Percentiles rank a stretch among this genome's conserved stretches.
These are phyloP conservation scores for Paecilomyces sp. DNA, from an alignment of 2,329 filamentous ascomycete species.

Conservation along the genomic window DNA sequence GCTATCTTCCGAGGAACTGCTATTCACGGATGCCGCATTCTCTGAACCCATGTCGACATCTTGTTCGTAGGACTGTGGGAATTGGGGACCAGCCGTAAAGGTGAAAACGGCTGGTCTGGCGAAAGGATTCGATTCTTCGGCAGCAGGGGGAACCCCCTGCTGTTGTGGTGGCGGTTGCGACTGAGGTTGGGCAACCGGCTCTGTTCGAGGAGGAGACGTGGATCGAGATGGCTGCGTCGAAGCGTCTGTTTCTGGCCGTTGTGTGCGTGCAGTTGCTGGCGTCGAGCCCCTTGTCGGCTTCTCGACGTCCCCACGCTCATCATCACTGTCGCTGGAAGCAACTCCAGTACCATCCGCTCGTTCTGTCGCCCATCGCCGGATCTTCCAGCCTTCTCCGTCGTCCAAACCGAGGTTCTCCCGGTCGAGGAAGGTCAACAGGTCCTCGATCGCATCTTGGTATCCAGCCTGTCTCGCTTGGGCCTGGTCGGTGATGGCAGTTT, in stretches of 20 bases:
- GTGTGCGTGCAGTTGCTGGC: constrained; percentile 26
- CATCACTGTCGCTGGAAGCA: constrained; percentile 36
- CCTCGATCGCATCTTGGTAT: constrained; percentile 90
- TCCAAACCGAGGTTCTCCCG: constrained; percentile 69
- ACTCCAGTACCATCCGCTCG: constrained; percentile 36
- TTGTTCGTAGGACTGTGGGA: constrained; percentile 27
- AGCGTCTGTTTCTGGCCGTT: constrained; percentile 18
- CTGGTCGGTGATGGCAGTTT: constrained; percentile 74
- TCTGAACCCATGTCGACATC: constrained; percentile 41
- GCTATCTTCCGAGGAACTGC: constrained; percentile 19
- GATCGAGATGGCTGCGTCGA: constrained; percentile 21
- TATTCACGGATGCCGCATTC: constrained; percentile 11
- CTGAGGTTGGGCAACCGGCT: constrained; percentile 15
- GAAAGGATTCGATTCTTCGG: constrained; percentile 16
- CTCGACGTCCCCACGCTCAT: constrained; percentile 32
- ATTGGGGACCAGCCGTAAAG: constrained; percentile 36
- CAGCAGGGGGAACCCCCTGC: constrained; percentile 2
- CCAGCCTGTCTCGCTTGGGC: constrained; percentile 69
- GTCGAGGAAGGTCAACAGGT: constrained; percentile 79
- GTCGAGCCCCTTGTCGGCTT: constrained; percentile 32
- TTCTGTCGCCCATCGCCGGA: constrained; percentile 54
- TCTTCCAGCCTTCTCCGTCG: constrained; percentile 68
- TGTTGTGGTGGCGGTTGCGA: constrained; percentile 11
- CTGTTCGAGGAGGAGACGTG: constrained; percentile 19
- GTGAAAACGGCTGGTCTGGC: constrained; percentile 33